phyloP scores from a whole-genome alignment of 2,329 filamentous ascomycete species.

The Monilinia polystroma region DNA sequence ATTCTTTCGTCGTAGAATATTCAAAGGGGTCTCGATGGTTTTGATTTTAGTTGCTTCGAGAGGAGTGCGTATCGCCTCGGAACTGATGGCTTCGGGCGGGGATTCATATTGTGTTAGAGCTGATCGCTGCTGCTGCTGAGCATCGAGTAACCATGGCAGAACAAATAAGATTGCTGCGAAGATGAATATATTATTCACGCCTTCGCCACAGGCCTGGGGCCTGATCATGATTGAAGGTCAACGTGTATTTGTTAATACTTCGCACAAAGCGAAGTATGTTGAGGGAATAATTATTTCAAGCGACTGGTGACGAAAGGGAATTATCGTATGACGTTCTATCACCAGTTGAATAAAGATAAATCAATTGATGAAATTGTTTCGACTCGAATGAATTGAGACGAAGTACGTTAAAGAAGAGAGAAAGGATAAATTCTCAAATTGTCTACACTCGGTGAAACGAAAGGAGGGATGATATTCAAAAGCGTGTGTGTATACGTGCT shows the following conservation, averaged over 20 bases:
- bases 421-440: not conserved
- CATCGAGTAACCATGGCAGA: conserved; percentile 59
- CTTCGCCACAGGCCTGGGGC: conserved; percentile 58
- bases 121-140: conserved; percentile 61
- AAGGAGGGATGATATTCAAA: conserved; percentile 1
- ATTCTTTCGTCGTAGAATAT: conserved; percentile 37
- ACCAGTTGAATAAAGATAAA: conserved; percentile 2
- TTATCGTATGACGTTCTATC: conserved; percentile 15
- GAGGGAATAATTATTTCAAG: conserved; percentile 27
- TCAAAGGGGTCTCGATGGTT: conserved; percentile 39
- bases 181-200: conserved; percentile 50
- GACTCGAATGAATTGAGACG: not conserved
- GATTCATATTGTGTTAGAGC: conserved; percentile 36
- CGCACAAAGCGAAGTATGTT: conserved; percentile 32
- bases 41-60: conserved; percentile 37
- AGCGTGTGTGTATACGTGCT: not conserved
- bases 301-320: conserved; percentile 3
- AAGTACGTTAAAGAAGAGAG: not conserved
- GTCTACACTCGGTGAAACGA: conserved; percentile 1
- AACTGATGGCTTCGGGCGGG: conserved; percentile 36
- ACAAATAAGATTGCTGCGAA: conserved; percentile 58
- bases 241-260: conserved; percentile 28
- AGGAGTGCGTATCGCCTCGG: conserved; percentile 31
- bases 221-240: conserved; percentile 40
- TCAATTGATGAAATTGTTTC: not conserved